phyloP scores from a whole-genome alignment of 306 rosid species.

The Gastrolobium villosum region DNA sequence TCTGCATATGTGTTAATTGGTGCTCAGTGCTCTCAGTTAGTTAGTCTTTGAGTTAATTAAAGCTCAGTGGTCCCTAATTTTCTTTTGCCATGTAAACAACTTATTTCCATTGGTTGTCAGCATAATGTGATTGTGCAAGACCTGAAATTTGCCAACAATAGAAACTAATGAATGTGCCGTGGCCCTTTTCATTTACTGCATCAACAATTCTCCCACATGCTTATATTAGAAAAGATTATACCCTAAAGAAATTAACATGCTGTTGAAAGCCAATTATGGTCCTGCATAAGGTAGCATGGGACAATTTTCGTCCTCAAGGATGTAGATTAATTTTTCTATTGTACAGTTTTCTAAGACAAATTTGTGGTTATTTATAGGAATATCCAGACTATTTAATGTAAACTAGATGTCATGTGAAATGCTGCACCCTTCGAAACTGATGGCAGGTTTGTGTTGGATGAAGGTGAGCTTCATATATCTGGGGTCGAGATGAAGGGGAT shows the following conservation, averaged over 20 bases:
- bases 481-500: conserved; percentile 99
- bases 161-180: no score
- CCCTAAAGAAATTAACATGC: no score
- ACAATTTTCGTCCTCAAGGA: conserved; percentile 10
- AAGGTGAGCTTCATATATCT: conserved; percentile 88
- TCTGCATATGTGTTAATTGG: background rate
- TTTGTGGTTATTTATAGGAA: background rate
- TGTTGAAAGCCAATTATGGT: no score
- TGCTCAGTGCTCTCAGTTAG: background rate
- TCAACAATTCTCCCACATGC: no score
- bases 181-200: no score
- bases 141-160: background rate
- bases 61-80: background rate
- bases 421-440: conserved; percentile 32
- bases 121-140: background rate
- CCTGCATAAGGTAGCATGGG: background rate
- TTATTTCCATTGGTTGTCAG: background rate
- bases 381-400: conserved; percentile 1
- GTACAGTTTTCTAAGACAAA: background rate
- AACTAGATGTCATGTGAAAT: background rate
- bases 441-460: conserved; percentile 42
- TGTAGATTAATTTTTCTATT: background rate
- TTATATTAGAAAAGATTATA: no score
- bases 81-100: background rate
- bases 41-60: background rate